phyloP scores from a whole-genome alignment of 2,329 filamentous ascomycete species.

The Xylaria sp. region DNA sequence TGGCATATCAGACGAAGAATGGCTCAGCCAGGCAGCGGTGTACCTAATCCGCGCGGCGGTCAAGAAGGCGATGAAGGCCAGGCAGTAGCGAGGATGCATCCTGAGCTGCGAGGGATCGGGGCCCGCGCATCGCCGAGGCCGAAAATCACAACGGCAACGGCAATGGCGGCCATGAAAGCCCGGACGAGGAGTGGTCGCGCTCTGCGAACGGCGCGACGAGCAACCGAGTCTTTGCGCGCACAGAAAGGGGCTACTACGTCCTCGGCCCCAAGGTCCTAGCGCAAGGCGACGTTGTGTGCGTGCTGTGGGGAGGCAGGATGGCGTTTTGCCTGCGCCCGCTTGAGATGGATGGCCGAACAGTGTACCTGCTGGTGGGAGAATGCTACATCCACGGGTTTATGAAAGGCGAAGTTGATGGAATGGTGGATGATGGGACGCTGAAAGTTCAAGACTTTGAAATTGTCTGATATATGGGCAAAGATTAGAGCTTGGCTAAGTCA shows the following conservation, averaged over 20 bases:
- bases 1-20: neutral
- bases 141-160: neutral
- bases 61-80: neutral
- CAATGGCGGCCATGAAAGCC: neutral
- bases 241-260: neutral
- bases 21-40: neutral
- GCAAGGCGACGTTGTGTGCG: neutral
- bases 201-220: neutral
- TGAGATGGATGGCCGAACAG: neutral
- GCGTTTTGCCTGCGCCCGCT: neutral
- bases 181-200: neutral
- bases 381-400: constrained; percentile 8
- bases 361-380: neutral
- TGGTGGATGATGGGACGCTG: neutral
- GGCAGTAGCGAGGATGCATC: neutral
- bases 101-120: neutral
- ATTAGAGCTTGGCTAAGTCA: too few species aligned
- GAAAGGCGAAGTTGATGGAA: neutral
- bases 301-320: neutral
- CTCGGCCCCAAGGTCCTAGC: neutral
- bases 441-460: neutral
- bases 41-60: neutral
- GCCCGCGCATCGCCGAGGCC: neutral
- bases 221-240: neutral
- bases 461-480: too few species aligned